These are phyloP conservation scores for Elsinoe australis DNA, from an alignment of 2,329 filamentous ascomycete species.

Conservation along the genomic window DNA sequence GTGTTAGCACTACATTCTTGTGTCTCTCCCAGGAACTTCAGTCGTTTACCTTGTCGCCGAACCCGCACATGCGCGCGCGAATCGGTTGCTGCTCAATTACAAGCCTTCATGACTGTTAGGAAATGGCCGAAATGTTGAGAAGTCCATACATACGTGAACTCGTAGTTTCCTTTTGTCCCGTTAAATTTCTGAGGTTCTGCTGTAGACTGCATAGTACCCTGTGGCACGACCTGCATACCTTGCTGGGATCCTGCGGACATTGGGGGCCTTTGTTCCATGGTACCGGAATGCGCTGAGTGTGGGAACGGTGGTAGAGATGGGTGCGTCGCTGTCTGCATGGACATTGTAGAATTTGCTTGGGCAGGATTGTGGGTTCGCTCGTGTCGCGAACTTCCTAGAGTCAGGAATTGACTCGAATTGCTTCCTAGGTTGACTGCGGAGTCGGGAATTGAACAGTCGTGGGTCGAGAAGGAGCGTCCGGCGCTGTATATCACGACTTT, in stretches of 20 bases:
- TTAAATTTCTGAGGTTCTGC: slow-evolving; percentile 9
- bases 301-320: slow-evolving; percentile 14
- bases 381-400: neutral
- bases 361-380: neutral
- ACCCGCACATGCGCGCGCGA: slow-evolving; percentile 95
- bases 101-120: slow-evolving; percentile 1
- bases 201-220: neutral
- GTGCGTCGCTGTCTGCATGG: slow-evolving; percentile 16
- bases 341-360: too few relatives aligned
- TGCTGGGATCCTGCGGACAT: slow-evolving; percentile 16
- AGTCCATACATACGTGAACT: slow-evolving; percentile 8
- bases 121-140: neutral
- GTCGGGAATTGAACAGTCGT: too few relatives aligned
- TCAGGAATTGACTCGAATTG: too few relatives aligned
- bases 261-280: slow-evolving; percentile 13
- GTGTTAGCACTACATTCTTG: slow-evolving; percentile 25
- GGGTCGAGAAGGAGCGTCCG: slow-evolving; percentile 11
- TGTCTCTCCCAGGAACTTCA: slow-evolving; percentile 2
- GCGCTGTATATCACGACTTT: slow-evolving; percentile 10
- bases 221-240: slow-evolving; percentile 16
- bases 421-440: too few relatives aligned
- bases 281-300: slow-evolving; percentile 9
- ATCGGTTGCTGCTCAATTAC: slow-evolving; percentile 82
- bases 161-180: slow-evolving; percentile 14
- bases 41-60: slow-evolving; percentile 79